Conservation (phyloP, 106 monocot species). For the Apostasia ramifera region DNA sequence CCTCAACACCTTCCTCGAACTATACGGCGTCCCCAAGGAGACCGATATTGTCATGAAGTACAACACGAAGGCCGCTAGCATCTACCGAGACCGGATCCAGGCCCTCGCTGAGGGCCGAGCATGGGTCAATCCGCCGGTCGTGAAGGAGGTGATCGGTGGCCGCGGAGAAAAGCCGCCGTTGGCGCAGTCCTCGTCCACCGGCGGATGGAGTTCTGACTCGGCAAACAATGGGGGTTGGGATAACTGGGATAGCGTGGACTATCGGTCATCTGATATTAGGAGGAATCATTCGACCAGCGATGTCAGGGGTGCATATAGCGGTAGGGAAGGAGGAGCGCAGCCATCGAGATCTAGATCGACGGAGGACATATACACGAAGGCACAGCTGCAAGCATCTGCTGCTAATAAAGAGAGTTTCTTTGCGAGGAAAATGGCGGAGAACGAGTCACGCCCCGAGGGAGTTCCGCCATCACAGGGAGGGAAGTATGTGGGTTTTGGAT, state of each 20-base stretch:
- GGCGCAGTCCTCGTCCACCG: slow-evolving; percentile 1
- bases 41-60: slow-evolving; percentile 54
- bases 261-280: slow-evolving; percentile 25
- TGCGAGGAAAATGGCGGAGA: slow-evolving; percentile 54
- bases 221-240: slow-evolving; percentile 40
- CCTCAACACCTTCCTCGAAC: slow-evolving; percentile 46
- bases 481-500: slow-evolving; percentile 69
- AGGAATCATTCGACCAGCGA: slow-evolving; percentile 58
- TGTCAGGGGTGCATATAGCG: slow-evolving; percentile 16
- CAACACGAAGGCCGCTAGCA: slow-evolving; percentile 37
- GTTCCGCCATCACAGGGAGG: slow-evolving; percentile 65
- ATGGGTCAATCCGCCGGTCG: slow-evolving; percentile 71
- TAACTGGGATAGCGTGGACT: slow-evolving; percentile 46
- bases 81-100: slow-evolving; percentile 60
- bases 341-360: slow-evolving; percentile 55
- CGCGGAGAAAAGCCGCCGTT: slow-evolving; percentile 48
- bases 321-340: slow-evolving; percentile 5
- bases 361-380: slow-evolving; percentile 40
- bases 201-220: neutral
- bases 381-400: slow-evolving; percentile 48
- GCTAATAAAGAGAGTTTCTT: slow-evolving; percentile 59
- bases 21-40: slow-evolving; percentile 37
- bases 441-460: slow-evolving; percentile 50
- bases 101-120: slow-evolving; percentile 66
- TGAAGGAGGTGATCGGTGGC: slow-evolving; percentile 34